A percentile compares a stretch with the other conserved stretches of the same genome.
phyloP scores from a whole-genome alignment of 1,139 yeast species.

The Candida pseudoviswanathii region DNA sequence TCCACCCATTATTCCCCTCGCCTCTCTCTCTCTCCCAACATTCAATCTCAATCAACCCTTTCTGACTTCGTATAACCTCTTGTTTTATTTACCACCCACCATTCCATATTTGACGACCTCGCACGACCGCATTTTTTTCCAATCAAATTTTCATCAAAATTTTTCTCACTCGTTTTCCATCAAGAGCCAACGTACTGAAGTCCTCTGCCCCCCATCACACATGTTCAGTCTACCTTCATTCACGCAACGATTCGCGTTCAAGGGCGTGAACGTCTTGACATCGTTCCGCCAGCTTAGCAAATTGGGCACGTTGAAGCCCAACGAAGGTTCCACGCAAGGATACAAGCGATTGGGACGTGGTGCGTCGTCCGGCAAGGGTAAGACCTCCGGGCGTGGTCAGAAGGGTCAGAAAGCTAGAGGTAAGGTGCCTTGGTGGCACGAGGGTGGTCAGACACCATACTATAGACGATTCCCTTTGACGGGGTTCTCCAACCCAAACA shows the following conservation, averaged over 20 bases:
- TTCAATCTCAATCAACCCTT: too few relatives aligned
- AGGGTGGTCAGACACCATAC: slow-evolving; percentile 98
- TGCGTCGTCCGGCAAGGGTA: slow-evolving; percentile 90
- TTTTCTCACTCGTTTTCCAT: background rate
- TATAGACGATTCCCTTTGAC: slow-evolving; percentile 86
- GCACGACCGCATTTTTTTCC: background rate
- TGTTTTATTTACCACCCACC: background rate
- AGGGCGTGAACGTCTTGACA: slow-evolving; percentile 1
- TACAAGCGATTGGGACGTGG: slow-evolving; percentile 92
- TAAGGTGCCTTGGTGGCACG: slow-evolving; percentile 88
- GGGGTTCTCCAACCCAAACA: slow-evolving; percentile 71
- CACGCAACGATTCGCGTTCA: background rate
- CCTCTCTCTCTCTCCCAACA: background rate
- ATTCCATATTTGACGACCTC: background rate
- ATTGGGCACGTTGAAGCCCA: slow-evolving; percentile 42
- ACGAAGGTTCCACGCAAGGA: slow-evolving; percentile 41
- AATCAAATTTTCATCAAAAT: slow-evolving; percentile 4
- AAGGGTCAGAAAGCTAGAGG: slow-evolving; percentile 97
- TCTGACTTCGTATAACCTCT: background rate
- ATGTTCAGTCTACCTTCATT: slow-evolving; percentile 13
- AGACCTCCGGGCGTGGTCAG: slow-evolving; percentile 96
- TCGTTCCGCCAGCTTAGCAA: slow-evolving; percentile 25
- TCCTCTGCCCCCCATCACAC: background rate
- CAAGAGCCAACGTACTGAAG: background rate
- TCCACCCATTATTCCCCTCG: too few relatives aligned